A percentile compares a stretch with the other conserved stretches of the same genome.
Evolutionary conservation across 345 rosid species (phyloP).

Genomic region (Raphanus sativus): DNA sequence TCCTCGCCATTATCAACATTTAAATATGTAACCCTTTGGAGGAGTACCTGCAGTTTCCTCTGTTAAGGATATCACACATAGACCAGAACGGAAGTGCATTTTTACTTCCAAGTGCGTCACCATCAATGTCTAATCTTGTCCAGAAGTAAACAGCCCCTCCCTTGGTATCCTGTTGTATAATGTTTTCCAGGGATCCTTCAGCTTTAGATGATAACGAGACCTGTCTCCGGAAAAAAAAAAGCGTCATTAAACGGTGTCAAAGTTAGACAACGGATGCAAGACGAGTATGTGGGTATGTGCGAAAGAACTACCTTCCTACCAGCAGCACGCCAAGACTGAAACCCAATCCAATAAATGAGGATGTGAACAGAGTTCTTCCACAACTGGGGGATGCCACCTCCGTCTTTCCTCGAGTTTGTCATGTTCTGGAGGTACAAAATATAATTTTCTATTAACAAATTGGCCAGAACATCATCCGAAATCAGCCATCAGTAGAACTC

Average conservation of each 20-base stretch:
- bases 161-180: constrained; percentile 54
- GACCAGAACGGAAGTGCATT: constrained; percentile 68
- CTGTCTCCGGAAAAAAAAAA: constrained; percentile 40
- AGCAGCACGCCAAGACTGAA: constrained; percentile 97
- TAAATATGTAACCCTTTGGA: not conserved
- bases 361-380: constrained; percentile 36
- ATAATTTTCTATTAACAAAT: no score
- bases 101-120: constrained; percentile 43
- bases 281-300: not conserved
- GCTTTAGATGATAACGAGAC: constrained; percentile 62
- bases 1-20: not conserved
- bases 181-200: constrained; percentile 61
- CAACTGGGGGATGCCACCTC: constrained; percentile 98
- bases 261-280: not conserved
- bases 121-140: constrained; percentile 57
- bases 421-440: constrained; percentile 72
- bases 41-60: constrained; percentile 67
- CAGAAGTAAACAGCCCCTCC: constrained; percentile 71
- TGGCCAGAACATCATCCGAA: no score
- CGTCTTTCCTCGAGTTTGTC: constrained; percentile 84
- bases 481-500: constrained; percentile 66
- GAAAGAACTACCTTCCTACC: constrained; percentile 84
- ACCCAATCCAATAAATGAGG: constrained; percentile 42
- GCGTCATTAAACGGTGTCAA: not conserved
- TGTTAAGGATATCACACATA: constrained; percentile 69